These are phyloP conservation scores for Ziziphus jujuba DNA, from an alignment of 306 rosid species.

Conservation along the genomic window DNA sequence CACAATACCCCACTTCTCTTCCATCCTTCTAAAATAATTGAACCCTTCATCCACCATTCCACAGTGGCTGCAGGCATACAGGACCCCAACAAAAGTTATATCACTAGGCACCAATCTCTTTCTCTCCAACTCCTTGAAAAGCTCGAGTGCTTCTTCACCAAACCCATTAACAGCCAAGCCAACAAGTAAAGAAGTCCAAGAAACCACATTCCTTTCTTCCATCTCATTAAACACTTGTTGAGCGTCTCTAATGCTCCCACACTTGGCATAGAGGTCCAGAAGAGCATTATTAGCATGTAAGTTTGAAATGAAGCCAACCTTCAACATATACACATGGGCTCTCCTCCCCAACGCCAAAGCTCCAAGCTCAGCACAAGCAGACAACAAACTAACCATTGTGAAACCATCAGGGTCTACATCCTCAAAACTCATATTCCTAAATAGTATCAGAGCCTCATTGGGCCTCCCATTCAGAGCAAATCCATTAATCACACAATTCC, in stretches of 20 bases:
- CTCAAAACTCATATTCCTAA: slow-evolving; percentile 32
- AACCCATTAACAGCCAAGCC: slow-evolving; percentile 50
- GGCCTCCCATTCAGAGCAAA: slow-evolving; percentile 47
- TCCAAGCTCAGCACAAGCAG: slow-evolving; percentile 50
- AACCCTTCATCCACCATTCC: slow-evolving; percentile 48
- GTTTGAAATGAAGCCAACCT: slow-evolving; percentile 30
- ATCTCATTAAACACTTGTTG: slow-evolving; percentile 33
- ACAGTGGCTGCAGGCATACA: slow-evolving; percentile 51
- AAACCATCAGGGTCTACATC: slow-evolving; percentile 46
- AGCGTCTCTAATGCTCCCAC: slow-evolving; percentile 38
- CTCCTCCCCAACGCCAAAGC: slow-evolving; percentile 44
- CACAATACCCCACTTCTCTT: slow-evolving; percentile 32
- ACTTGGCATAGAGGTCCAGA: slow-evolving; percentile 44
- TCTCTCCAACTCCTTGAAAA: slow-evolving; percentile 28
- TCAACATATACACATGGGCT: slow-evolving; percentile 38
- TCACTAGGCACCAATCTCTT: slow-evolving; percentile 38
- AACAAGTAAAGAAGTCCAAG: slow-evolving; percentile 43
- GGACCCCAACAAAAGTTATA: slow-evolving; percentile 46
- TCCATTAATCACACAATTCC: slow-evolving; percentile 50
- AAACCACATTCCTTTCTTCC: slow-evolving; percentile 37
- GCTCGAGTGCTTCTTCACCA: slow-evolving; percentile 40
- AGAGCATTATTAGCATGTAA: slow-evolving; percentile 35
- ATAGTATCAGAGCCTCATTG: slow-evolving; percentile 40
- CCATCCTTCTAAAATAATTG: slow-evolving; percentile 37
- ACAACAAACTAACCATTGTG: slow-evolving; percentile 46